Evolutionary conservation across 495 filamentous ascomycete genomes (phyloP).

Genomic region (Thozetella sp.): DNA sequence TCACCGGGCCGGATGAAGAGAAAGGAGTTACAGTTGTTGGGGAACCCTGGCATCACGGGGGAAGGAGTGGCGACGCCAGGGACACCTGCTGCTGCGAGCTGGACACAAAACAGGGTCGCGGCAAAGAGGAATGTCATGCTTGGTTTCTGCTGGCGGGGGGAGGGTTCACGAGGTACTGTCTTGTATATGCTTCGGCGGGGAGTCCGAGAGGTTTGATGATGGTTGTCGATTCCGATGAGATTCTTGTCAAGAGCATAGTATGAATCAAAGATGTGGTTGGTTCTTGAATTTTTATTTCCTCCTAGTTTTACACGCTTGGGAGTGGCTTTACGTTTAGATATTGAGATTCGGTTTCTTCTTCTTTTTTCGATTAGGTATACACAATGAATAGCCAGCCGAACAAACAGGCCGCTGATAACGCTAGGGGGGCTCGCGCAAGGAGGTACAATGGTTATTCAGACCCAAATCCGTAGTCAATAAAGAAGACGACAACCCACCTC

Average conservation of each 20-base stretch:
- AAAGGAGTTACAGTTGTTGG: conserved; percentile 1
- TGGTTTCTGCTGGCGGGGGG: no score
- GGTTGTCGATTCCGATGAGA: no score
- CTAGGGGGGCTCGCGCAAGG: background rate
- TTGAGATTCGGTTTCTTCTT: no score
- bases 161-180: no score
- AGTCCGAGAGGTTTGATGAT: no score
- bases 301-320: no score
- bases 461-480: background rate
- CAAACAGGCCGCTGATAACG: background rate
- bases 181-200: no score
- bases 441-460: conserved; percentile 2
- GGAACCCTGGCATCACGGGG: background rate
- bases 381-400: background rate
- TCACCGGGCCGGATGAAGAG: background rate
- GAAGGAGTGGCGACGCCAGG: background rate
- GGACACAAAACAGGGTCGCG: background rate
- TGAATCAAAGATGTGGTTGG: no score
- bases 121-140: background rate
- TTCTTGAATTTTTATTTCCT: no score
- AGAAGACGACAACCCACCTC: background rate
- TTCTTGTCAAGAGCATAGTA: no score
- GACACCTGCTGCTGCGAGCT: background rate
- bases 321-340: no score
- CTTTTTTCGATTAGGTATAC: no score